A percentile compares a stretch with the other conserved stretches of the same genome.
Conservation (phyloP, 495 filamentous ascomycete species). For the Thermochaetoides thermophila region DNA sequence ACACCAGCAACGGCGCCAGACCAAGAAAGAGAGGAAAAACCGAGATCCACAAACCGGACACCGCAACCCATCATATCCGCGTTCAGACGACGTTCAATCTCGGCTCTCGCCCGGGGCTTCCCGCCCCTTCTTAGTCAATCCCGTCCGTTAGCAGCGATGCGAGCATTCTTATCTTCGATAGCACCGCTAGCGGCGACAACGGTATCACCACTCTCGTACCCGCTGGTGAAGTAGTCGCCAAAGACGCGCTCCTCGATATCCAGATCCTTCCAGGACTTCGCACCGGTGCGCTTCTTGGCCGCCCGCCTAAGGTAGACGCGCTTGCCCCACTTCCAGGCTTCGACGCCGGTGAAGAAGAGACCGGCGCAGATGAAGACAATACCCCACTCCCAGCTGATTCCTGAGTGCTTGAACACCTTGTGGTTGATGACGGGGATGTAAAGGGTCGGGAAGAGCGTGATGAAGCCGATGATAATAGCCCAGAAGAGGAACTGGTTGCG, state of each 20-base stretch:
- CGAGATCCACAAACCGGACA: neutral
- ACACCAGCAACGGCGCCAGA: too few relatives aligned
- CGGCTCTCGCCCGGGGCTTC: slow-evolving; percentile 20
- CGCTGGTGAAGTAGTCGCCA: slow-evolving; percentile 18
- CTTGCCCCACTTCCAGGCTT: slow-evolving; percentile 53
- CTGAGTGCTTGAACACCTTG: slow-evolving; percentile 56
- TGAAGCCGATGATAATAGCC: slow-evolving; percentile 50
- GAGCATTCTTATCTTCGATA: slow-evolving; percentile 1
- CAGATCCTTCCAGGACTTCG: slow-evolving; percentile 20
- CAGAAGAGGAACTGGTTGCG: slow-evolving; percentile 62
- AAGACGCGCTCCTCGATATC: slow-evolving; percentile 27
- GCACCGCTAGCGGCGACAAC: slow-evolving; percentile 2
- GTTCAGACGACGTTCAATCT: too few relatives aligned
- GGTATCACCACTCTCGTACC: slow-evolving; percentile 2
- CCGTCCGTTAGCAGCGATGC: slow-evolving; percentile 5
- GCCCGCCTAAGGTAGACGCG: slow-evolving; percentile 19
- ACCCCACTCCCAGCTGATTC: slow-evolving; percentile 62
- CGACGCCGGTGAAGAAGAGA: slow-evolving; percentile 46
- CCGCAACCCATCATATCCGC: too few relatives aligned
- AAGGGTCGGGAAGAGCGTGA: slow-evolving; percentile 54
- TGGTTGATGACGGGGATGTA: slow-evolving; percentile 60
- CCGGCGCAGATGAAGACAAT: slow-evolving; percentile 41
- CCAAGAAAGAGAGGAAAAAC: too few relatives aligned
- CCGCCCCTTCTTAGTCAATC: slow-evolving; percentile 30
- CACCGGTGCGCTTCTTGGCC: slow-evolving; percentile 10